Conservation (phyloP, 345 rosid genomes). For the Populus alba region DNA sequence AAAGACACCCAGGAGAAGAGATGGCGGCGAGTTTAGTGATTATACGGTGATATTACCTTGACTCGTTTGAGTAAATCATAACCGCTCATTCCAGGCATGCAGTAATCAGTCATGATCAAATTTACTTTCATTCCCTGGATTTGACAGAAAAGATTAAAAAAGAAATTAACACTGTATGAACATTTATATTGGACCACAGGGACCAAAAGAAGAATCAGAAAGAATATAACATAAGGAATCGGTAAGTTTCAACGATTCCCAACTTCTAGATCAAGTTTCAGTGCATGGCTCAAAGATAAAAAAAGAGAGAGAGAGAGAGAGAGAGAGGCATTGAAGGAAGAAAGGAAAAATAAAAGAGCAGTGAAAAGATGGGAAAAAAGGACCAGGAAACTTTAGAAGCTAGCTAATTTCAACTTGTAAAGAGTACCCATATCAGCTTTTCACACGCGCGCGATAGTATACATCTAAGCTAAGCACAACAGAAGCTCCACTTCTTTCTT, state of each 20-base stretch:
- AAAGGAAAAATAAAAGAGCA: no score
- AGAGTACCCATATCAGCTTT: not conserved
- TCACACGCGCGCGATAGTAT: no score
- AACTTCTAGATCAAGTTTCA: not conserved
- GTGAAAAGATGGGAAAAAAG: not conserved
- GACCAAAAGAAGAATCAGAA: no score
- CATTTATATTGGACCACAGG: not conserved
- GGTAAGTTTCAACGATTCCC: not conserved
- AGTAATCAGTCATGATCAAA: slow-evolving; percentile 81
- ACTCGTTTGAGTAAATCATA: slow-evolving; percentile 77
- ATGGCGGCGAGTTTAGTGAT: not conserved
- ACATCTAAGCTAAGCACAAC: no score
- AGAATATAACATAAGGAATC: not conserved
- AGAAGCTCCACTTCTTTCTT: no score
- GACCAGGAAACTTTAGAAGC: not conserved
- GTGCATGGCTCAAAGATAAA: not conserved
- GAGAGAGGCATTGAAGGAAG: no score
- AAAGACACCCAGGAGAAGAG: not conserved
- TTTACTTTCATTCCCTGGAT: slow-evolving; percentile 58
- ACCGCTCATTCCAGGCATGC: slow-evolving; percentile 90
- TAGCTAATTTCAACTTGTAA: not conserved
- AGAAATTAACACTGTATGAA: not conserved
- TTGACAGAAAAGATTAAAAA: not conserved
- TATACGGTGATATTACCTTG: slow-evolving; percentile 39
- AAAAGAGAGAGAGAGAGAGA: no score